Conservation (phyloP, 2,329 filamentous ascomycete species). For the Stemphylium lycopersici region DNA sequence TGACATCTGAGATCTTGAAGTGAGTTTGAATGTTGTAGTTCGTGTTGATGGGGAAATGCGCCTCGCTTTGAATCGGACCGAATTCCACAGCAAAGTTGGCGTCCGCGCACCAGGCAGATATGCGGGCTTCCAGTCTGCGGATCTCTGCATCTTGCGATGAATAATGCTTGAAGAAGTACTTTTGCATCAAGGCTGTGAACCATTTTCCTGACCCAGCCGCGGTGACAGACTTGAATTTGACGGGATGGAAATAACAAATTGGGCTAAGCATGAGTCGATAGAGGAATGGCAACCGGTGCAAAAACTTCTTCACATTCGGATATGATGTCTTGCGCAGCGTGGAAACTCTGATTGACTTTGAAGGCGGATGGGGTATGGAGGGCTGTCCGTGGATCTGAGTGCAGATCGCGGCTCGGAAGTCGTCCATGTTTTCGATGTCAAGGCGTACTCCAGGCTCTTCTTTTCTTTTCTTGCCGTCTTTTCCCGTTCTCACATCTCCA, state of each 20-base stretch:
- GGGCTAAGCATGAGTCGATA: slow-evolving; percentile 56
- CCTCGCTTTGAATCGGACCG: slow-evolving; percentile 52
- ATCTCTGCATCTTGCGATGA: slow-evolving; percentile 53
- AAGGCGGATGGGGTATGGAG: slow-evolving; percentile 59
- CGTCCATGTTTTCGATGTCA: slow-evolving; percentile 46
- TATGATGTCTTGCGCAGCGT: slow-evolving; percentile 54
- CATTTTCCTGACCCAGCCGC: slow-evolving; percentile 59
- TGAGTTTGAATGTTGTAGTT: slow-evolving; percentile 56
- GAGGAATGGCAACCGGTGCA: slow-evolving; percentile 59
- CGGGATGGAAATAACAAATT: slow-evolving; percentile 60
- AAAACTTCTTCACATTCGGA: slow-evolving; percentile 51
- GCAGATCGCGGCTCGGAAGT: slow-evolving; percentile 58
- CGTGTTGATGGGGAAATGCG: slow-evolving; percentile 57
- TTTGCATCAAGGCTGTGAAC: slow-evolving; percentile 55
- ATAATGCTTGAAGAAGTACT: slow-evolving; percentile 59
- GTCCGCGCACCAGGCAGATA: slow-evolving; percentile 58
- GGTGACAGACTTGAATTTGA: slow-evolving; percentile 58
- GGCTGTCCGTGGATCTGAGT: slow-evolving; percentile 56
- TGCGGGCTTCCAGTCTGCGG: slow-evolving; percentile 52
- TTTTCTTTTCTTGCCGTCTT: slow-evolving; percentile 2
- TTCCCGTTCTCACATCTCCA: slow-evolving; percentile 26
- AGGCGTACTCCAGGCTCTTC: slow-evolving; percentile 28
- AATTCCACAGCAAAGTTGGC: slow-evolving; percentile 61
- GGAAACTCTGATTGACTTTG: slow-evolving; percentile 56
- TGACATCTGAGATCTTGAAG: slow-evolving; percentile 55